Percentiles rank a stretch among this genome's conserved stretches.
Evolutionary conservation across 257 asterid species (phyloP).

Genomic region (Solanum ahanhuiri): DNA sequence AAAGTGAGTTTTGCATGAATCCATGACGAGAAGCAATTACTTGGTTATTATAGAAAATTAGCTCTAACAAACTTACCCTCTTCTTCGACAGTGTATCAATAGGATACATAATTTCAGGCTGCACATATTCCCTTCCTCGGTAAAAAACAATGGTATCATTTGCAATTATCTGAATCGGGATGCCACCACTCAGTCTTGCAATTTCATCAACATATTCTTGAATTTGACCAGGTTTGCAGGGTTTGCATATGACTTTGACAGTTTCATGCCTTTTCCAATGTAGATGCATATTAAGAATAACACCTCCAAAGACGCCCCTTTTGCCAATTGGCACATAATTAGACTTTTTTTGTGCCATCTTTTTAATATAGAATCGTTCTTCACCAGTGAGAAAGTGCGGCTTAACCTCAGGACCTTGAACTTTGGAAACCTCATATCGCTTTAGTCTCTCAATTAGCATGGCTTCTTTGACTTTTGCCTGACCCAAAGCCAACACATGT

Average conservation of each 20-base stretch:
- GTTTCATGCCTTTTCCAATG: neutral
- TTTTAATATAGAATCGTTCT: neutral
- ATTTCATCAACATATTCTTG: neutral
- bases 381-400: conserved; percentile 1
- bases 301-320: neutral
- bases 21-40: neutral
- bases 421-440: conserved; percentile 69
- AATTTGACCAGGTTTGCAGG: neutral
- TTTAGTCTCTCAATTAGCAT: conserved; percentile 66
- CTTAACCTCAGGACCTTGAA: conserved; percentile 75
- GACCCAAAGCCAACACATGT: neutral
- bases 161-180: neutral
- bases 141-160: neutral
- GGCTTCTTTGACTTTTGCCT: conserved; percentile 80
- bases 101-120: neutral
- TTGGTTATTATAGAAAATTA: neutral
- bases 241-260: neutral
- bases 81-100: neutral
- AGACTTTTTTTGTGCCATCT: neutral
- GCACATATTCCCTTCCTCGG: neutral
- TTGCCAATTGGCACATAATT: neutral
- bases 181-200: neutral
- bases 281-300: neutral
- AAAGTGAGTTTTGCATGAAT: neutral
- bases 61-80: neutral